These are phyloP conservation scores for Schizophyllum commune DNA, from an alignment of 1,284 basidiomycete genomes.

Conservation along the genomic window DNA sequence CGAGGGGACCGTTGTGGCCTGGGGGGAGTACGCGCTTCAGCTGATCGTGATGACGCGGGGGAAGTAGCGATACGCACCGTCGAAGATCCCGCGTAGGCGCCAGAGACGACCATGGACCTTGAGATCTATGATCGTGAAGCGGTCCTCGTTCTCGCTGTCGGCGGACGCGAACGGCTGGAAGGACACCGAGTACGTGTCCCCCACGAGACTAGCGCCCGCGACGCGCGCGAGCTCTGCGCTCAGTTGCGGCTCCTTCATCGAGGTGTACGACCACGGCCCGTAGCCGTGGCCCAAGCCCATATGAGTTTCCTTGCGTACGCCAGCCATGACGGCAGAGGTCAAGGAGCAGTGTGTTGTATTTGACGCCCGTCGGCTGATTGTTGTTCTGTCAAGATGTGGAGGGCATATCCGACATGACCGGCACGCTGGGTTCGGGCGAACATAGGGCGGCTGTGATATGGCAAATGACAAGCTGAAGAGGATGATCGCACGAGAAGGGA, in stretches of 20 bases:
- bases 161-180: conserved; percentile 18
- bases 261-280: neutral
- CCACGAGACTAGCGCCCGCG: neutral
- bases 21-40: neutral
- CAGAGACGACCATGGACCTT: conserved; percentile 16
- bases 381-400: neutral
- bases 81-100: conserved; percentile 23
- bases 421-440: neutral
- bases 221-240: neutral
- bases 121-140: conserved; percentile 20
- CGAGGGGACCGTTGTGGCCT: conserved; percentile 19
- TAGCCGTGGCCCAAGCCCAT: neutral
- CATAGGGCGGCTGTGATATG: neutral
- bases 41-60: neutral
- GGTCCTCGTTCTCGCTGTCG: conserved; percentile 18
- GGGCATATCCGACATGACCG: neutral
- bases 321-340: neutral
- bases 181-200: conserved; percentile 16
- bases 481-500: neutral
- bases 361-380: neutral
- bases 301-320: neutral
- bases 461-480: neutral
- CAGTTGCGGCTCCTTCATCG: neutral
- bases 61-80: conserved; percentile 10
- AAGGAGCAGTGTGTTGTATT: neutral